These are phyloP conservation scores for Xylariaceae sp. DNA, from an alignment of 2,329 filamentous ascomycete species.

Conservation along the genomic window DNA sequence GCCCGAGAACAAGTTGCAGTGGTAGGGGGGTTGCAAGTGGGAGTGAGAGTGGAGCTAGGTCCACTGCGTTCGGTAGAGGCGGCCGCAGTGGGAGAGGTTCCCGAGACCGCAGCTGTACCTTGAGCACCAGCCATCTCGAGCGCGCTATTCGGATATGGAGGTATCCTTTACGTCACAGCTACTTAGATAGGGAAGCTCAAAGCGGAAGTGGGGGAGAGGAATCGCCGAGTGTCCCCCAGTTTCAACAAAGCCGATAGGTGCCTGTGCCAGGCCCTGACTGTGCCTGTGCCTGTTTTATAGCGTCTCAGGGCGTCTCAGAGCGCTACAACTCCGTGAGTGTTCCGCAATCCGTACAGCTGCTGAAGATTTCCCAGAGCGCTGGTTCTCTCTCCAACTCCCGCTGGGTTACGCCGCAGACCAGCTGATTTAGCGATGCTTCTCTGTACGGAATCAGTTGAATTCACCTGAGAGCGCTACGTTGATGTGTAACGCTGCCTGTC, in stretches of 20 bases:
- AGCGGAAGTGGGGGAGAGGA: conserved; percentile 1
- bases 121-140: not conserved
- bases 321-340: no score
- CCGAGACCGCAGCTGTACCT: conserved; percentile 19
- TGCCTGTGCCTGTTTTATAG: no score
- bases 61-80: not conserved
- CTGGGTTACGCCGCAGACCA: conserved; percentile 7
- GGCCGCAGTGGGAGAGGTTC: conserved; percentile 25
- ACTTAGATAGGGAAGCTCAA: not conserved
- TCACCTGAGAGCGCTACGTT: not conserved
- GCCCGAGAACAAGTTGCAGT: not conserved
- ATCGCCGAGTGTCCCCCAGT: not conserved
- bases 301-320: no score
- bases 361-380: not conserved
- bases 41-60: not conserved
- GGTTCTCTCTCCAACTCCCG: conserved; percentile 5
- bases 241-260: not conserved
- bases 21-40: not conserved
- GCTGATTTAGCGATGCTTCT: conserved; percentile 1
- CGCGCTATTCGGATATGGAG: not conserved
- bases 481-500: not conserved
- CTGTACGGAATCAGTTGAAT: not conserved
- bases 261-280: no score
- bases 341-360: not conserved
- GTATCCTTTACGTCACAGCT: not conserved